Evolutionary conservation across 305 asterid species (phyloP).

Genomic region (Caryopteris hybrid): DNA sequence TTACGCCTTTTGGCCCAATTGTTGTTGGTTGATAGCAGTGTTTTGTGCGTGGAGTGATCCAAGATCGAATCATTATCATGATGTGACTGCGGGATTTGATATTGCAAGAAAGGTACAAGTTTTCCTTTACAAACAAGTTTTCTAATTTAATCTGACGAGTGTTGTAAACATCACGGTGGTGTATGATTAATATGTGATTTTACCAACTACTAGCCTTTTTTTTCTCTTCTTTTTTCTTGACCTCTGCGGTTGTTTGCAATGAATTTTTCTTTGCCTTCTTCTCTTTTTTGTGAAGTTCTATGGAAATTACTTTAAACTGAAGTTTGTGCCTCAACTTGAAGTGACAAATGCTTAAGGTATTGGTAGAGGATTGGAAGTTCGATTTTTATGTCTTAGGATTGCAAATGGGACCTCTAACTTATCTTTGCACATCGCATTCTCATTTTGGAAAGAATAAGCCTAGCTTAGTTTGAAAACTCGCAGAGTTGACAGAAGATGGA

Average conservation of each 20-base stretch:
- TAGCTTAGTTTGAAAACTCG: too few relatives aligned
- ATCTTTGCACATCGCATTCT: too few relatives aligned
- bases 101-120: not conserved
- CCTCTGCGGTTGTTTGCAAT: not conserved
- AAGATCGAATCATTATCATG: not conserved
- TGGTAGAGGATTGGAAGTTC: too few relatives aligned
- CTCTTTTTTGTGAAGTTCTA: not conserved
- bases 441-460: too few relatives aligned
- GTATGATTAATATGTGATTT: conserved; percentile 3
- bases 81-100: not conserved
- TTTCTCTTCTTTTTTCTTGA: not conserved
- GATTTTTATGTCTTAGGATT: too few relatives aligned
- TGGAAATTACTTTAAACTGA: too few relatives aligned
- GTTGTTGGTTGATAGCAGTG: not conserved
- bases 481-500: too few relatives aligned
- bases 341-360: too few relatives aligned
- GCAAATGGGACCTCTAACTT: too few relatives aligned
- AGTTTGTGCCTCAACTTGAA: too few relatives aligned
- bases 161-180: conserved; percentile 9
- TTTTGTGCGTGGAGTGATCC: not conserved
- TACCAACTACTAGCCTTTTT: not conserved
- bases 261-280: not conserved
- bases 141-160: not conserved
- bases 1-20: not conserved
- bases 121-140: not conserved